Evolutionary conservation across 2,329 filamentous ascomycete species (phyloP).

Genomic region (Aspergillus floridensis): DNA sequence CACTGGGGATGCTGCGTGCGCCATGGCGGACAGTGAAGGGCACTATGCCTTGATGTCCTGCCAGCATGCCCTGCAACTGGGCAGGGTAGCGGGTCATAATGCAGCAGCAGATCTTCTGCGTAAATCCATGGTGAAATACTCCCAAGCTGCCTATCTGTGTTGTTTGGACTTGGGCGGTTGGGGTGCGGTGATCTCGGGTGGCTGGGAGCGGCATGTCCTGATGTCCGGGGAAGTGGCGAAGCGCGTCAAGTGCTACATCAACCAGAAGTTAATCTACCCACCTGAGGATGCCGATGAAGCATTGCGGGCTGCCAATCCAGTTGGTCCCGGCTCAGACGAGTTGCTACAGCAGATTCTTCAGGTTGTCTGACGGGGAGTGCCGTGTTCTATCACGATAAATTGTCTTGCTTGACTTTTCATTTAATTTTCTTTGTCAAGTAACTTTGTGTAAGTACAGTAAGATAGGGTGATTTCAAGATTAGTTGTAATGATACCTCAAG

Average conservation of each 20-base stretch:
- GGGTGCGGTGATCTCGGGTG: slow-evolving; percentile 24
- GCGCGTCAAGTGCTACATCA: slow-evolving; percentile 34
- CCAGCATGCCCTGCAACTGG: slow-evolving; percentile 40
- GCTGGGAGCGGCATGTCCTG: slow-evolving; percentile 33
- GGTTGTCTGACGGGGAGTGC: not conserved
- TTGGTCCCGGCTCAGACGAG: slow-evolving; percentile 12
- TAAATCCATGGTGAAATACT: slow-evolving; percentile 24
- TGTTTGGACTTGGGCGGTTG: slow-evolving; percentile 40
- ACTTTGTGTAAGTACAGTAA: no score
- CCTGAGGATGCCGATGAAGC: slow-evolving; percentile 25
- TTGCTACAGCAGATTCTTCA: slow-evolving; percentile 13
- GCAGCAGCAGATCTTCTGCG: slow-evolving; percentile 35
- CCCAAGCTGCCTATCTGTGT: slow-evolving; percentile 31
- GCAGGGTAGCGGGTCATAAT: slow-evolving; percentile 36
- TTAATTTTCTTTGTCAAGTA: no score
- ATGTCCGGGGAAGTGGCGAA: slow-evolving; percentile 32
- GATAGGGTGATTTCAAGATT: no score
- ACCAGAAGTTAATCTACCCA: slow-evolving; percentile 36
- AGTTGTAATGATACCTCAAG: no score
- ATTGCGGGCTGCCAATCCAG: slow-evolving; percentile 24
- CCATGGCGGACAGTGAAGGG: slow-evolving; percentile 20
- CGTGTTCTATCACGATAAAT: no score
- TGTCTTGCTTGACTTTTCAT: no score
- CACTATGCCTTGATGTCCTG: slow-evolving; percentile 40
- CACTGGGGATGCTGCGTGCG: slow-evolving; percentile 36